phyloP scores from a whole-genome alignment of 371 early-diverging fungal species.

The Rhizopus stolonifer region DNA sequence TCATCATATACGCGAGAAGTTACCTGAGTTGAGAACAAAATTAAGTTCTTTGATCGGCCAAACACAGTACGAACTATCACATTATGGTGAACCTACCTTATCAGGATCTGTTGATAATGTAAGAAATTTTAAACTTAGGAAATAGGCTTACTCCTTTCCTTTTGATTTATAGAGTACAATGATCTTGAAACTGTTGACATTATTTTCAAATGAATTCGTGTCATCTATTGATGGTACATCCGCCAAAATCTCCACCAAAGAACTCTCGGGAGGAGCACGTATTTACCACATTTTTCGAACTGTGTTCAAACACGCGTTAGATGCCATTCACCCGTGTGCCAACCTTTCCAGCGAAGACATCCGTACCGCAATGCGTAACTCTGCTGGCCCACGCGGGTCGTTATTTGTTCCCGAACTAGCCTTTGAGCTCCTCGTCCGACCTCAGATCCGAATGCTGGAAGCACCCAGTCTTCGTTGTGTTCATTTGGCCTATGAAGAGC shows the following conservation, averaged over 20 bases:
- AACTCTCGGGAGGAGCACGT: conserved; percentile 89
- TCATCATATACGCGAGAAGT: conserved; percentile 77
- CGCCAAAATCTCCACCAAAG: conserved; percentile 84
- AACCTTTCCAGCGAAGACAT: conserved; percentile 81
- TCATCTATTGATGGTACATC: conserved; percentile 84
- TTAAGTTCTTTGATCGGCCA: conserved; percentile 76
- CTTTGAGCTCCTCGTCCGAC: conserved; percentile 85
- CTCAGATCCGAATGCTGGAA: conserved; percentile 80
- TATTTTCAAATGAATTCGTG: conserved; percentile 78
- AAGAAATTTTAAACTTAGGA: no score
- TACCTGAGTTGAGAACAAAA: conserved; percentile 82
- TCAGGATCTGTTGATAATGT: conserved; percentile 26
- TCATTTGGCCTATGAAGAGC: conserved; percentile 85
- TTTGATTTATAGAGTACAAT: conserved; percentile 58
- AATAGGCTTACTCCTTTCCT: no score
- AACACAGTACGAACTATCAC: conserved; percentile 75
- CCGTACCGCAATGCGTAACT: conserved; percentile 88
- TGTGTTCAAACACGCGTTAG: conserved; percentile 78
- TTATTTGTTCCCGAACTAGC: conserved; percentile 91
- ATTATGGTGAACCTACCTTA: conserved; percentile 69
- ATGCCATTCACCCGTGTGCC: conserved; percentile 72
- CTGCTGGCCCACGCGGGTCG: conserved; percentile 82
- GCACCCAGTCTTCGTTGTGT: conserved; percentile 84
- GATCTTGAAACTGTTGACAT: conserved; percentile 76
- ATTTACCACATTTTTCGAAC: conserved; percentile 89